Evolutionary conservation across 331 rosid genomes (phyloP).

Genomic region (Malus hybrid): DNA sequence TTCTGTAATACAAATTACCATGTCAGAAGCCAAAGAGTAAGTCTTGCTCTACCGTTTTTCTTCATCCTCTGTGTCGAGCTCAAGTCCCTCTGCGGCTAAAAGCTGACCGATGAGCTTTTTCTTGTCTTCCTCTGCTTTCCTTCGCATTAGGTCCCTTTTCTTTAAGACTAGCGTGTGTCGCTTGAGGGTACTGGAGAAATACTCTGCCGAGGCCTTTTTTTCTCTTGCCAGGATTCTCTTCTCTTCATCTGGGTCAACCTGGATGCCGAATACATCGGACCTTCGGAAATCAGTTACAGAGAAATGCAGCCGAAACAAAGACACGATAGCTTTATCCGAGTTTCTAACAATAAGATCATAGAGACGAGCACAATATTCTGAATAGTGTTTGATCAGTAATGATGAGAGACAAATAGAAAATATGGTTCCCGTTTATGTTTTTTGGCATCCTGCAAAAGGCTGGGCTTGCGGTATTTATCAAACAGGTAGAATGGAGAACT

Average conservation of each 20-base stretch:
- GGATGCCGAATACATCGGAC: conserved; percentile 11
- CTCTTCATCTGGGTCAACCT: conserved; percentile 87
- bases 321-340: background rate
- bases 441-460: background rate
- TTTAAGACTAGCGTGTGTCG: conserved; percentile 68
- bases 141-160: conserved; percentile 80
- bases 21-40: background rate
- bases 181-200: conserved; percentile 66
- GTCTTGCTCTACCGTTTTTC: conserved; percentile 25
- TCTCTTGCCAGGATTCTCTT: conserved; percentile 76
- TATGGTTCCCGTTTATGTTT: background rate
- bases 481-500: background rate
- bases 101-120: conserved; percentile 46
- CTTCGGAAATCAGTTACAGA: conserved; percentile 4
- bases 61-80: conserved; percentile 72
- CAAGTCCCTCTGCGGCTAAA: conserved; percentile 86
- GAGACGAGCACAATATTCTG: background rate
- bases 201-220: conserved; percentile 65
- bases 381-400: background rate
- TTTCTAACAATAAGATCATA: background rate
- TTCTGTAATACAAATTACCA: background rate
- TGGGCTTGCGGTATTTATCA: background rate
- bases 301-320: conserved; percentile 10
- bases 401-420: background rate
- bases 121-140: conserved; percentile 71